Percentiles rank a stretch among this genome's conserved stretches.
Conservation (phyloP, 129 eudicot genomes). For the Lactuca saligna region DNA sequence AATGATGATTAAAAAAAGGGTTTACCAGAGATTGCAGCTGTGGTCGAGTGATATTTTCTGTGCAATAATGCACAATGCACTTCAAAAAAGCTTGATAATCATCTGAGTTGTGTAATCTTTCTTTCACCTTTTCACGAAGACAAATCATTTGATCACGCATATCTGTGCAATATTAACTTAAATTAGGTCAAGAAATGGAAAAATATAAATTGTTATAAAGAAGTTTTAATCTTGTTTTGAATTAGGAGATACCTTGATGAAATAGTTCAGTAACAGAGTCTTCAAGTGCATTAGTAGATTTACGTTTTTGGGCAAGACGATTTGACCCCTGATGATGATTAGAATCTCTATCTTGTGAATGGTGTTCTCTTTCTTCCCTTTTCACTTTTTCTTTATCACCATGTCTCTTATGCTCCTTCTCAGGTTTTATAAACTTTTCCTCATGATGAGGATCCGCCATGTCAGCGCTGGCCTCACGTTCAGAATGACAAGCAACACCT, state of each 20-base stretch:
- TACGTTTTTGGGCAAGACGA: slow-evolving; percentile 37
- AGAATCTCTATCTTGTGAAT: slow-evolving; percentile 40
- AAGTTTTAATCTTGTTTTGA: slow-evolving; percentile 5
- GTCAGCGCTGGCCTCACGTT: slow-evolving; percentile 43
- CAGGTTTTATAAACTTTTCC: slow-evolving; percentile 14
- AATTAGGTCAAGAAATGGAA: slow-evolving; percentile 6
- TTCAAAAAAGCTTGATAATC: slow-evolving; percentile 54
- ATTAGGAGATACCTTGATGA: slow-evolving; percentile 42
- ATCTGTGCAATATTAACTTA: slow-evolving; percentile 39
- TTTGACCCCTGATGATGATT: slow-evolving; percentile 25
- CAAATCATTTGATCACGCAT: slow-evolving; percentile 50
- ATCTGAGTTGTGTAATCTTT: slow-evolving; percentile 46
- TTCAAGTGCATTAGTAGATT: slow-evolving; percentile 48
- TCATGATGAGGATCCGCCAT: slow-evolving; percentile 42
- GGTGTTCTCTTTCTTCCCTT: slow-evolving; percentile 48
- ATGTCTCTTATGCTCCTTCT: slow-evolving; percentile 39
- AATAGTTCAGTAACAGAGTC: slow-evolving; percentile 52
- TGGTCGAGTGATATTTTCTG: slow-evolving; percentile 50
- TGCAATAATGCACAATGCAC: slow-evolving; percentile 58
- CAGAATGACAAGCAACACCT: slow-evolving; percentile 36
- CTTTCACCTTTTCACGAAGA: slow-evolving; percentile 70
- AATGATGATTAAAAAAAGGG: slow-evolving; percentile 14
- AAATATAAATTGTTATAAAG: slow-evolving; percentile 3
- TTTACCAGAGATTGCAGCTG: slow-evolving; percentile 61
- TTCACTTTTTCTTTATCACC: slow-evolving; percentile 47